phyloP scores from a whole-genome alignment of 305 asterid genomes.

The Solanum aculeatissimum region DNA sequence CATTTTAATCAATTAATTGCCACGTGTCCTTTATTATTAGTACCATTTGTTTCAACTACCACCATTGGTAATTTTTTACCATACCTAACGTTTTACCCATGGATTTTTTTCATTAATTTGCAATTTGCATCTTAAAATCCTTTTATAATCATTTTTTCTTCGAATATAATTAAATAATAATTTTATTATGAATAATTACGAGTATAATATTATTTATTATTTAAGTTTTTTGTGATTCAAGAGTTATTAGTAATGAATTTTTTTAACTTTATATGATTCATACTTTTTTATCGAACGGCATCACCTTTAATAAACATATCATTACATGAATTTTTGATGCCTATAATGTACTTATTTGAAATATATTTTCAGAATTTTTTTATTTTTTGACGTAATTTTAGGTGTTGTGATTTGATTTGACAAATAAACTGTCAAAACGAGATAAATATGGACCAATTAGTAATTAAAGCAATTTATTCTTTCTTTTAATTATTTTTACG shows the following conservation, averaged over 20 bases:
- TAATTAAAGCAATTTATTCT: background rate
- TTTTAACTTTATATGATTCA: accelerated
- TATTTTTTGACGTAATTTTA: background rate
- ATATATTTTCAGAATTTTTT: background rate
- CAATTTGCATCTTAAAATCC: background rate
- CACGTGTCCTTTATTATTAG: background rate
- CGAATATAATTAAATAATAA: background rate
- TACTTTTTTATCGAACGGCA: too few relatives aligned
- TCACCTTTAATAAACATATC: background rate
- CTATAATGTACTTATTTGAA: background rate
- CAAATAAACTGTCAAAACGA: background rate
- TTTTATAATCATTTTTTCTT: background rate
- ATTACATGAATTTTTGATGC: background rate
- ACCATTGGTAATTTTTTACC: background rate
- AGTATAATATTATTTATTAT: background rate
- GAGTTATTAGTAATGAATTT: background rate
- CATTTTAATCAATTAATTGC: background rate
- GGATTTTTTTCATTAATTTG: background rate
- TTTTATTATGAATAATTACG: background rate
- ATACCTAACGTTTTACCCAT: background rate
- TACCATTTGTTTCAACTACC: background rate
- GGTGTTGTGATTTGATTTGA: background rate
- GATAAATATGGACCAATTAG: background rate
- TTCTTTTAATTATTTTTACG: background rate
- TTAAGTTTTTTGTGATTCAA: background rate